These are phyloP conservation scores for Magnolia sinica DNA, from an alignment of 164 flowering plant genomes.

Conservation along the genomic window DNA sequence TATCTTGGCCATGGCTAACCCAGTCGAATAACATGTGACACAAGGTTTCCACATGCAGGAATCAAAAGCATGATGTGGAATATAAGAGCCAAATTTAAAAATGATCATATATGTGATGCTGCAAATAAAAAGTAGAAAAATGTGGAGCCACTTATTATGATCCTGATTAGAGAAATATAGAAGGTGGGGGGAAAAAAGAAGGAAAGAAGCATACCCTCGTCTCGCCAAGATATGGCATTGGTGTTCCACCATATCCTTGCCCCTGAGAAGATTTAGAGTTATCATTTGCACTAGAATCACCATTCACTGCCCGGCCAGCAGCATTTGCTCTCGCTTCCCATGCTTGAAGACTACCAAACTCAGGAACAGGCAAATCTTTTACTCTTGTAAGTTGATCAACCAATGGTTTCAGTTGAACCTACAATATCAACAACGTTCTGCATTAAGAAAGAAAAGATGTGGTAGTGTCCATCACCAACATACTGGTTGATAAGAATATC, in stretches of 20 bases:
- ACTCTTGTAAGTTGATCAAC: conserved; percentile 78
- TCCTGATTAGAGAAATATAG: no score
- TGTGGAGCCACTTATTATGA: no score
- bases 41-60: no score
- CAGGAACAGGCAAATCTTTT: conserved; percentile 80
- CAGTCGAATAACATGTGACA: no score
- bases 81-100: no score
- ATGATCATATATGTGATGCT: no score
- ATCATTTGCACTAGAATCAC: conserved; percentile 59
- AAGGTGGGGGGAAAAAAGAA: no score
- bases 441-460: background rate
- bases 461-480: background rate
- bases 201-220: conserved; percentile 51
- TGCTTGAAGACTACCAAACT: conserved; percentile 79
- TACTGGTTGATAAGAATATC: background rate
- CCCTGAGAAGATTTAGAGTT: conserved; percentile 62
- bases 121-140: no score
- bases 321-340: conserved; percentile 87
- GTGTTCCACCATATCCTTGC: conserved; percentile 64
- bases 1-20: no score
- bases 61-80: no score
- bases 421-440: conserved; percentile 24
- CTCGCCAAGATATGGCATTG: conserved; percentile 86
- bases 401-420: conserved; percentile 87
- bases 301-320: conserved; percentile 51